phyloP scores from a whole-genome alignment of 2,329 filamentous ascomycete genomes.

The Grosmannia huntii region DNA sequence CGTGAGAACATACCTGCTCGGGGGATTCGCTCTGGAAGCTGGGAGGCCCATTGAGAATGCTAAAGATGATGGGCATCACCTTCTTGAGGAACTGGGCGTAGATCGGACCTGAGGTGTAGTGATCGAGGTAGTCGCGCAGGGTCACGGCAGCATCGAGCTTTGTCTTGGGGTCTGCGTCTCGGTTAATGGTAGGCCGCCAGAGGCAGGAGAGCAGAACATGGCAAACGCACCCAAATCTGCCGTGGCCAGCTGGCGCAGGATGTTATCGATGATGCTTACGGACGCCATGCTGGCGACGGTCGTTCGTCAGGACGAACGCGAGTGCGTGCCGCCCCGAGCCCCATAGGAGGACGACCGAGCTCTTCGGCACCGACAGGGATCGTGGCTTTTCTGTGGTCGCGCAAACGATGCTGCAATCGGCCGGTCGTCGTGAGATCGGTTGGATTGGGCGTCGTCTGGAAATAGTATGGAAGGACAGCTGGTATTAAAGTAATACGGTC shows the following conservation, averaged over 20 bases:
- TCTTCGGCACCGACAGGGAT: not conserved
- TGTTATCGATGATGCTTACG: slow-evolving; percentile 48
- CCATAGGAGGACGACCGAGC: not conserved
- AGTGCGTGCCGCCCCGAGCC: slow-evolving; percentile 2
- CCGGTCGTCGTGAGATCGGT: not conserved
- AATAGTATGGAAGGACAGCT: not conserved
- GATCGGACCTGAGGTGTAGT: slow-evolving; percentile 61
- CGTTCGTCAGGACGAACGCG: not conserved
- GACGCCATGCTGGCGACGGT: slow-evolving; percentile 42
- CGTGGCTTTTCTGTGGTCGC: not conserved
- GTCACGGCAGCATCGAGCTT: slow-evolving; percentile 75
- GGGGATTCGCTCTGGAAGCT: slow-evolving; percentile 83
- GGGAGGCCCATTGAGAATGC: slow-evolving; percentile 70
- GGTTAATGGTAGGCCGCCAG: not conserved
- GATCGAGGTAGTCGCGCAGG: slow-evolving; percentile 82
- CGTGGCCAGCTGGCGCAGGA: slow-evolving; percentile 41
- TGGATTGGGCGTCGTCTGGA: not conserved
- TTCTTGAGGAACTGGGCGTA: slow-evolving; percentile 76
- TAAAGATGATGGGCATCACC: slow-evolving; percentile 80
- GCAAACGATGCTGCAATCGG: not conserved
- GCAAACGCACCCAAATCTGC: slow-evolving; percentile 38
- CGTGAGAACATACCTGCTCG: slow-evolving; percentile 56
- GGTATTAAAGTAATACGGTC: not conserved
- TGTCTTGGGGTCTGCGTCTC: slow-evolving; percentile 55
- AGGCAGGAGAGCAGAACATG: not conserved